These are phyloP conservation scores for Phyllosticta citriasiana DNA, from an alignment of 2,329 filamentous ascomycete species.

Conservation along the genomic window DNA sequence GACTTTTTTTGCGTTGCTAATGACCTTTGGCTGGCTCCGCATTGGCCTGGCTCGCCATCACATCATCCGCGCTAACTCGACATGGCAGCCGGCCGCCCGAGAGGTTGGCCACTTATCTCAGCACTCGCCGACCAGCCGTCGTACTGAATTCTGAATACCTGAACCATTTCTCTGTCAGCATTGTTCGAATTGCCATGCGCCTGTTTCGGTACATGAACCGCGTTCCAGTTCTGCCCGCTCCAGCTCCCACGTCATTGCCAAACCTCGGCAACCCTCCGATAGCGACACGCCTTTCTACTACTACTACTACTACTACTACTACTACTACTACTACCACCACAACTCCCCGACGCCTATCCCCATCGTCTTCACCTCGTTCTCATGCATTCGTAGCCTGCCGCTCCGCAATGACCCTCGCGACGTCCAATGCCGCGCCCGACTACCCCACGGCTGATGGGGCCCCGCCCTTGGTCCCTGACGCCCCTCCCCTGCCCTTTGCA, in stretches of 20 bases:
- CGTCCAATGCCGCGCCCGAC: constrained; percentile 26
- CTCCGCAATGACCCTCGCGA: constrained; percentile 23
- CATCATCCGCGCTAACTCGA: constrained; percentile 6
- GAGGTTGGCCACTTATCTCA: not conserved
- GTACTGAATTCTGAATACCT: not conserved
- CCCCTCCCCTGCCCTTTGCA: constrained; percentile 36
- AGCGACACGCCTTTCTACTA: not conserved
- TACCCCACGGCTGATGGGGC: not conserved
- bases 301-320: not conserved
- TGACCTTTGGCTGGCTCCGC: constrained; percentile 3
- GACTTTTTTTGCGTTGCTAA: constrained; percentile 11
- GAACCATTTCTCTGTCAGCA: not conserved
- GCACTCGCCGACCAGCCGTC: not conserved
- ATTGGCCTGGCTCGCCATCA: constrained; percentile 9
- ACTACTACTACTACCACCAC: too few relatives aligned
- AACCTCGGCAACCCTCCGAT: not conserved
- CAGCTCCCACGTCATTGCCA: not conserved
- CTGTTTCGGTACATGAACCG: not conserved
- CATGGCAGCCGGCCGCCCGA: not conserved
- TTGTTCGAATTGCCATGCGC: not conserved
- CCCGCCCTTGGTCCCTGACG: constrained; percentile 24
- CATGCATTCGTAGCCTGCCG: not conserved
- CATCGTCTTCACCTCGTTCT: not conserved
- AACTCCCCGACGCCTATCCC: not conserved
- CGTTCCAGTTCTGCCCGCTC: too few relatives aligned